phyloP scores from a whole-genome alignment of 2,329 filamentous ascomycete genomes.

The Calonectria pseudoreteaudii region DNA sequence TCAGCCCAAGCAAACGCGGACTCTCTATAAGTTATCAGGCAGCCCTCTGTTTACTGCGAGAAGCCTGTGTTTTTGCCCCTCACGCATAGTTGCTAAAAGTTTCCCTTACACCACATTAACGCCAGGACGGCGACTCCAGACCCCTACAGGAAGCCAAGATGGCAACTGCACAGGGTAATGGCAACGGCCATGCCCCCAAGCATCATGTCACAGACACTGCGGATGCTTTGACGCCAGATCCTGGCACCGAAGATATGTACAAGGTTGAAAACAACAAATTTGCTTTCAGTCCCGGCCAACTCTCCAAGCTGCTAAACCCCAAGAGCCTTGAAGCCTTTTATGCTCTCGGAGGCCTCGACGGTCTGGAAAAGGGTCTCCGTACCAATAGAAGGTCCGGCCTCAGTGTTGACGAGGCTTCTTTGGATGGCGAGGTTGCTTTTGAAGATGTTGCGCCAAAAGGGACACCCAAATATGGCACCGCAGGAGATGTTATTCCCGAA shows the following conservation, averaged over 20 bases:
- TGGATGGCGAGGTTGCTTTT: constrained; percentile 76
- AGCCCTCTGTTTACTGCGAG: not conserved
- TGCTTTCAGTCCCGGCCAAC: constrained; percentile 84
- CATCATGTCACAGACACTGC: constrained; percentile 38
- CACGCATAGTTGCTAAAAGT: not conserved
- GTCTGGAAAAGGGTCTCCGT: constrained; percentile 79
- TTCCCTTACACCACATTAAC: constrained; percentile 20
- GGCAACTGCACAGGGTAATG: constrained; percentile 7
- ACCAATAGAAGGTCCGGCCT: constrained; percentile 75
- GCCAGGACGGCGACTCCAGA: constrained; percentile 34
- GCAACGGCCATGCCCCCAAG: constrained; percentile 23
- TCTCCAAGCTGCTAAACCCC: constrained; percentile 83
- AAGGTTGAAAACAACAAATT: constrained; percentile 81
- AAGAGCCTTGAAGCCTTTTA: constrained; percentile 82
- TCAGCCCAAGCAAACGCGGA: constrained; percentile 1
- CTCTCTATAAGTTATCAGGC: not conserved
- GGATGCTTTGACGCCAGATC: constrained; percentile 63
- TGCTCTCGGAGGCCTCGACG: constrained; percentile 78
- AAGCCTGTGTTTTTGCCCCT: not conserved
- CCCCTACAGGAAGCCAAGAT: constrained; percentile 27
- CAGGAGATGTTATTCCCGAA: constrained; percentile 47
- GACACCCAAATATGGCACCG: constrained; percentile 49
- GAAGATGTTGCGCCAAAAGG: constrained; percentile 65
- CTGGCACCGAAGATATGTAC: constrained; percentile 79
- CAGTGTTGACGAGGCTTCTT: constrained; percentile 73